Conservation (phyloP, 805 yeast genomes). For the Sugiyamaella mastotermitis region DNA sequence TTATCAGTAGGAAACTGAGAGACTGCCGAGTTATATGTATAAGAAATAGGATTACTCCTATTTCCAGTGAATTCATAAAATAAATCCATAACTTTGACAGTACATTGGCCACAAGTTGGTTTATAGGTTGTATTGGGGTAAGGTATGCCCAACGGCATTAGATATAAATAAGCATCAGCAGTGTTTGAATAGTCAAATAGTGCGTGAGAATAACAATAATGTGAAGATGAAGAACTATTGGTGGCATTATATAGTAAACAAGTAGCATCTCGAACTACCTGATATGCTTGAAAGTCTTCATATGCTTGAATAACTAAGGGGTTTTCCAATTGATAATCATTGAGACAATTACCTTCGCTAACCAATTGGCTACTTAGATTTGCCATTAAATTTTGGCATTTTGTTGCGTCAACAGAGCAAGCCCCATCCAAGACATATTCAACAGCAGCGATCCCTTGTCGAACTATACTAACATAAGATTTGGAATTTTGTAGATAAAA, state of each 20-base stretch:
- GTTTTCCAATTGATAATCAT: conserved; percentile 22
- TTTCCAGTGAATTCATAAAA: conserved; percentile 22
- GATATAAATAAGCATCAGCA: conserved; percentile 26
- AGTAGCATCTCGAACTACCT: conserved; percentile 24
- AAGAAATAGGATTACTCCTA: conserved; percentile 19
- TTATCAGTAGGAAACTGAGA: conserved; percentile 10
- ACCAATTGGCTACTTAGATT: conserved; percentile 16
- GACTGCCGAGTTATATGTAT: conserved; percentile 27
- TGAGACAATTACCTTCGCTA: conserved; percentile 15
- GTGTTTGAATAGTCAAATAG: conserved; percentile 17
- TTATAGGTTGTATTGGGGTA: conserved; percentile 18
- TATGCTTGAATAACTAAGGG: conserved; percentile 27
- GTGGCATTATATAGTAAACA: conserved; percentile 17
- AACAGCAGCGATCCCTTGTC: conserved; percentile 21
- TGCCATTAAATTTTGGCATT: conserved; percentile 22
- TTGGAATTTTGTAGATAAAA: conserved; percentile 26
- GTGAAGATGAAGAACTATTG: not conserved
- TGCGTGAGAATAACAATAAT: conserved; percentile 28
- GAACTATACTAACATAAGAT: conserved; percentile 24
- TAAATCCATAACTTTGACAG: conserved; percentile 22
- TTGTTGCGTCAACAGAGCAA: conserved; percentile 22
- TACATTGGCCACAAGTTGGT: conserved; percentile 24
- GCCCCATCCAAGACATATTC: conserved; percentile 23
- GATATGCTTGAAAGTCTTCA: conserved; percentile 24
- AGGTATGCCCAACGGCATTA: conserved; percentile 25